These are phyloP conservation scores for Coniosporium apollinis DNA, from an alignment of 495 filamentous ascomycete species.

Conservation along the genomic window DNA sequence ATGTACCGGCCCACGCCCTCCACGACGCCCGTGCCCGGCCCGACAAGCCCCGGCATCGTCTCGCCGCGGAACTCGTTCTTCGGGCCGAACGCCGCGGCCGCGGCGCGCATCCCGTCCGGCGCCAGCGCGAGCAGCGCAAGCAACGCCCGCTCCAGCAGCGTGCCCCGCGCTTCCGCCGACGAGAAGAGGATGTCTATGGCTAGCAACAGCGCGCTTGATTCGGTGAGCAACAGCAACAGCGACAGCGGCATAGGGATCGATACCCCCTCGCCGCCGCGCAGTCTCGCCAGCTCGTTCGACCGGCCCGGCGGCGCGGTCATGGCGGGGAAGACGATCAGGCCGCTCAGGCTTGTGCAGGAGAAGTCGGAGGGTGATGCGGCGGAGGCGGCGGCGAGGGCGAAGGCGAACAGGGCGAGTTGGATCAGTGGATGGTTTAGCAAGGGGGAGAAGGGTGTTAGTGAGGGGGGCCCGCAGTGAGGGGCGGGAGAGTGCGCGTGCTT, in stretches of 20 bases:
- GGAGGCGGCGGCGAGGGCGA: slow-evolving; percentile 26
- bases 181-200: no score
- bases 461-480: no score
- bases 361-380: slow-evolving; percentile 32
- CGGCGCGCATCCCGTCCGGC: slow-evolving; percentile 15
- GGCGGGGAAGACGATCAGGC: slow-evolving; percentile 64
- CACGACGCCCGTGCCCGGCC: slow-evolving; percentile 39
- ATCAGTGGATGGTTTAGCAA: slow-evolving; percentile 39
- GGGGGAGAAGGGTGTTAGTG: background rate
- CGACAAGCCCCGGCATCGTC: slow-evolving; percentile 36
- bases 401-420: slow-evolving; percentile 46
- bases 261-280: slow-evolving; percentile 8
- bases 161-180: slow-evolving; percentile 1
- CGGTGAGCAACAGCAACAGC: background rate
- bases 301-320: slow-evolving; percentile 29
- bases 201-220: background rate
- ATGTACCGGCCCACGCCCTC: slow-evolving; percentile 51
- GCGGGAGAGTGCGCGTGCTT: no score
- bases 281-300: slow-evolving; percentile 3
- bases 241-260: background rate
- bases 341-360: slow-evolving; percentile 72
- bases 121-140: slow-evolving; percentile 1
- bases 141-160: background rate
- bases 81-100: slow-evolving; percentile 22
- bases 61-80: slow-evolving; percentile 36